Evolutionary conservation across 2,329 filamentous ascomycete genomes (phyloP), one percentile per base, ranked within the genome.

Genomic region (Onygena corvina): DNA sequence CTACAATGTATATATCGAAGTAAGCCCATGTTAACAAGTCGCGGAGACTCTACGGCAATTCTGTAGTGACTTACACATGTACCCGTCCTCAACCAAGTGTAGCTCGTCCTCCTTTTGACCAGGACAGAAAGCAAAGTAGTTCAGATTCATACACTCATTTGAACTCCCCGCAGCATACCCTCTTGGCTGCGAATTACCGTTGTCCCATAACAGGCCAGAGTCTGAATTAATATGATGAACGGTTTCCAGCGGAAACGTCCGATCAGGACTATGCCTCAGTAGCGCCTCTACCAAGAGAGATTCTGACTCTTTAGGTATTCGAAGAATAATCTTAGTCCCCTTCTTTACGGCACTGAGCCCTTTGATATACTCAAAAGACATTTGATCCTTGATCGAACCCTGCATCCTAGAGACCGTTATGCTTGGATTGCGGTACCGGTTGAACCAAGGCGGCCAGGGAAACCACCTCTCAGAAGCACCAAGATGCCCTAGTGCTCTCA

Each of bases 401-500:
- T 23, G 27, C 48, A 52, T 50, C 9, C 33, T 35, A n/a, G 42
- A 18, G 21, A 40, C 25, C 2, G 51, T 52, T 11, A 52, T 40
- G 21, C 51, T 50, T 30, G 51, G 42, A 27, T 30, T 40, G 29
- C 51, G 51, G 29, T 50, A 48, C 14, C 51, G 35, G 31, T 52
- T 44, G 31, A 52, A 47, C 51, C 51, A 52, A 11, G 51, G 51
- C 2, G 48, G 48, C 21, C 33, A 52, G 14, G 51, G 51, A 23
- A 52, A 52, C 48, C 48, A 52, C 7, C 51, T 33, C 23, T 50
- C 44, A 12, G 27, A 36, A 44, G 34, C 23, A 35, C 51, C 51
- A n/a, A 52, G 51, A 38, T 52, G 51, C n/a, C 42, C 29, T 23
- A 52, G 51, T 7, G 34, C 34, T 38, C 51, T 50, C 48, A 48